Evolutionary conservation across 1,139 yeast species (phyloP).

Genomic region (Yamadazyma dushanensis): DNA sequence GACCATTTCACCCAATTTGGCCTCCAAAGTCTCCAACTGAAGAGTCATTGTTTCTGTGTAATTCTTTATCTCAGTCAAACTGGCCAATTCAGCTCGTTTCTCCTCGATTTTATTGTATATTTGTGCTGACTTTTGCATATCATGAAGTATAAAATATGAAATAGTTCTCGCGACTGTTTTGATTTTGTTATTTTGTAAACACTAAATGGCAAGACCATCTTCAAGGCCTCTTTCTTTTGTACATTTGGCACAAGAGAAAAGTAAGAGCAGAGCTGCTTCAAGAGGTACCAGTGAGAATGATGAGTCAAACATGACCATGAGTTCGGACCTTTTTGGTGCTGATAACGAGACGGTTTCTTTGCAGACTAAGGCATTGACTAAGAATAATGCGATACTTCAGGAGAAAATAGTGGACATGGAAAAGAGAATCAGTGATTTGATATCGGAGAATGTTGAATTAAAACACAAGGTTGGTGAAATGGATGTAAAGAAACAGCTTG

Average conservation of each 20-base stretch:
- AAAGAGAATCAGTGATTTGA: conserved; percentile 41
- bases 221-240: conserved; percentile 16
- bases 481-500: conserved; percentile 8
- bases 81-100: conserved; percentile 54
- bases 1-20: conserved; percentile 50
- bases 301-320: neutral
- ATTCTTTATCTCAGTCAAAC: conserved; percentile 48
- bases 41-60: conserved; percentile 47
- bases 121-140: conserved; percentile 14
- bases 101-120: conserved; percentile 38
- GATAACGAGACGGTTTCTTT: conserved; percentile 19
- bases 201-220: conserved; percentile 20
- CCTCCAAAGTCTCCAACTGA: conserved; percentile 50
- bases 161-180: neutral
- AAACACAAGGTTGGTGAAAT: conserved; percentile 17
- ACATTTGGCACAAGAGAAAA: conserved; percentile 13
- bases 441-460: conserved; percentile 45
- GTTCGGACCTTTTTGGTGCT: neutral
- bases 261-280: conserved; percentile 1
- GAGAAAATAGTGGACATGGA: conserved; percentile 53
- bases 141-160: neutral
- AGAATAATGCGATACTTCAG: conserved; percentile 52
- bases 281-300: neutral
- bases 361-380: conserved; percentile 58
- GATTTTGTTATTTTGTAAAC: conserved; percentile 10